Percentiles rank a stretch among this genome's conserved stretches.
phyloP scores from a whole-genome alignment of 805 yeast species.

The Blastobotrys terrestris region DNA sequence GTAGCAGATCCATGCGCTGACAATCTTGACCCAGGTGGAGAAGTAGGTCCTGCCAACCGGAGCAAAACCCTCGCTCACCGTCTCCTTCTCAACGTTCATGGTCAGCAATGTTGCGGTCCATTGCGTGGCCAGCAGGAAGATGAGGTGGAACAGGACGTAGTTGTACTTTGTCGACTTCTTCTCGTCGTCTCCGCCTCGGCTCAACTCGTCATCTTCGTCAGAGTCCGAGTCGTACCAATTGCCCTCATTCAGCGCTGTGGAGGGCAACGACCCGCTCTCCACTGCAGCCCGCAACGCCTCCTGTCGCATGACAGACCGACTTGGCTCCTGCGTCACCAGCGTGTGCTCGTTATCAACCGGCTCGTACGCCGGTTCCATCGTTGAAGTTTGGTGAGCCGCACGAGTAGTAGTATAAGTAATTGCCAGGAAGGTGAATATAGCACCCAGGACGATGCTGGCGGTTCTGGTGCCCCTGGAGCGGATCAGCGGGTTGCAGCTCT shows the following conservation, averaged over 20 bases:
- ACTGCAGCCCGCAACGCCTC: conserved; percentile 92
- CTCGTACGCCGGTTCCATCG: conserved; percentile 42
- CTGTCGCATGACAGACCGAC: conserved; percentile 68
- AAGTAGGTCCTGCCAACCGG: conserved; percentile 98
- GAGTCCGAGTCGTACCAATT: conserved; percentile 49
- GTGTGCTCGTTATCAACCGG: conserved; percentile 38
- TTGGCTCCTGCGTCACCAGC: conserved; percentile 44
- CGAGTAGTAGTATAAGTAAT: conserved; percentile 96
- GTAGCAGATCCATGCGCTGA: conserved; percentile 90
- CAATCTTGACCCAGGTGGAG: conserved; percentile 88
- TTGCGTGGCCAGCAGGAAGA: conserved; percentile 92
- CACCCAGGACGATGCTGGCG: conserved; percentile 80
- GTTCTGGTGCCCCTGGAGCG: conserved; percentile 88
- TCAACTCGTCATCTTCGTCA: conserved; percentile 31
- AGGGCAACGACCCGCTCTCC: conserved; percentile 93
- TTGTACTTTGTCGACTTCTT: conserved; percentile 65
- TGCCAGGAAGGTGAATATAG: conserved; percentile 88
- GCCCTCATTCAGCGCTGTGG: conserved; percentile 75
- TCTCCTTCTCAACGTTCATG: conserved; percentile 80
- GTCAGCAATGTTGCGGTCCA: conserved; percentile 93
- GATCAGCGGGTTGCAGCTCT: conserved; percentile 82
- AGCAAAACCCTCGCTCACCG: conserved; percentile 70
- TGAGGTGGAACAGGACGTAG: conserved; percentile 80
- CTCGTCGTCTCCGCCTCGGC: conserved; percentile 46
- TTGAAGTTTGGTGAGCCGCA: conserved; percentile 77